These are phyloP conservation scores for Exophiala calicioides DNA, from an alignment of 2,329 filamentous ascomycete genomes.

Conservation along the genomic window DNA sequence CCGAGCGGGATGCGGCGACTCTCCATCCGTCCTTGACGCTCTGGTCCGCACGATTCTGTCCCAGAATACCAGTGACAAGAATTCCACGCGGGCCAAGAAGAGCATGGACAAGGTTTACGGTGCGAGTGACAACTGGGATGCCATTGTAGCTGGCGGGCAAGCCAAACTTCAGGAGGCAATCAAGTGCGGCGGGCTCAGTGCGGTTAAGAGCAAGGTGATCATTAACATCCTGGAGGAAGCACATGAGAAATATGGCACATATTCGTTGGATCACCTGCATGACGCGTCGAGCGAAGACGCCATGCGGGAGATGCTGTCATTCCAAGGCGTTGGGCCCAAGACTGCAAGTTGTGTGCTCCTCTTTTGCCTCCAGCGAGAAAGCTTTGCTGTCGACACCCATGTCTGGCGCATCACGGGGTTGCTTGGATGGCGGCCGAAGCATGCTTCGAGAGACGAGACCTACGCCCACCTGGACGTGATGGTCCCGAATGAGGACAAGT, in stretches of 20 bases:
- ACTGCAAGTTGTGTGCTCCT: slow-evolving; percentile 65
- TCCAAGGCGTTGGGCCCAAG: slow-evolving; percentile 66
- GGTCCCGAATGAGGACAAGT: slow-evolving; percentile 64
- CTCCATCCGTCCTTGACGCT: slow-evolving; percentile 65
- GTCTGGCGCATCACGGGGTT: slow-evolving; percentile 65
- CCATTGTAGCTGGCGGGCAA: slow-evolving; percentile 45
- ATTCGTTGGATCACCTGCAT: slow-evolving; percentile 59
- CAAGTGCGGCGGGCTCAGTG: slow-evolving; percentile 64
- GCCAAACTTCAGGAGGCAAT: slow-evolving; percentile 48
- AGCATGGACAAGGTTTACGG: slow-evolving; percentile 71
- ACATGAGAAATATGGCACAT: slow-evolving; percentile 30
- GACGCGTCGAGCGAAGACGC: slow-evolving; percentile 54
- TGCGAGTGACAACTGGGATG: slow-evolving; percentile 53
- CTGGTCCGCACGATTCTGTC: slow-evolving; percentile 63
- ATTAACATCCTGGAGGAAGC: slow-evolving; percentile 30
- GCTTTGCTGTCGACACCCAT: slow-evolving; percentile 67
- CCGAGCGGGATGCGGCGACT: slow-evolving; percentile 69
- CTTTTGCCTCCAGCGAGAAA: slow-evolving; percentile 64
- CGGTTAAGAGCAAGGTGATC: slow-evolving; percentile 55
- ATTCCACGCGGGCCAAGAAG: slow-evolving; percentile 69
- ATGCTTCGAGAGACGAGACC: slow-evolving; percentile 32
- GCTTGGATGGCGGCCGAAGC: slow-evolving; percentile 61
- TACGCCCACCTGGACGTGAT: slow-evolving; percentile 59
- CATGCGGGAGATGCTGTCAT: slow-evolving; percentile 59
- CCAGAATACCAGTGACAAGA: slow-evolving; percentile 60